These are phyloP conservation scores for Taphrina pruni DNA, from an alignment of 1,139 yeast species.

Conservation along the genomic window DNA sequence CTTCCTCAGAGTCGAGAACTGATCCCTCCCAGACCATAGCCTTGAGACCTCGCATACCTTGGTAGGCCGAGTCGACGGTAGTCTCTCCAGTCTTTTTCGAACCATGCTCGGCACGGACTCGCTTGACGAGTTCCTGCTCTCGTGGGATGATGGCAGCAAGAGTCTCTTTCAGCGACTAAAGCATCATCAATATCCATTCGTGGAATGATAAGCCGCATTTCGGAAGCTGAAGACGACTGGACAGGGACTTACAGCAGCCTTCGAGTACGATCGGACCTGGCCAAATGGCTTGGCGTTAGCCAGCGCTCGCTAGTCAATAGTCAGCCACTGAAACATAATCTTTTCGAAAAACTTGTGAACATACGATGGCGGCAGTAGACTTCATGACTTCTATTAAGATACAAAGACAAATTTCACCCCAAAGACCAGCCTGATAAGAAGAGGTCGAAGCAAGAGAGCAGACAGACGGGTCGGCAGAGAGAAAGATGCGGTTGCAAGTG, in stretches of 20 bases:
- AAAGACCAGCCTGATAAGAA: neutral
- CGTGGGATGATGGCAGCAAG: conserved; percentile 91
- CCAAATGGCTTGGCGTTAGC: conserved; percentile 29
- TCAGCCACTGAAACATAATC: neutral
- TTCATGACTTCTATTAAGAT: neutral
- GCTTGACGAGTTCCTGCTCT: conserved; percentile 89
- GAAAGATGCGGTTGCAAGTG: neutral
- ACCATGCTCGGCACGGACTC: conserved; percentile 86
- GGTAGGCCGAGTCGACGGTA: conserved; percentile 93
- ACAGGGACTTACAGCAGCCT: conserved; percentile 20
- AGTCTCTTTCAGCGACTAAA: conserved; percentile 76
- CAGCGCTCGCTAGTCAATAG: conserved; percentile 17
- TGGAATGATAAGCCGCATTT: neutral
- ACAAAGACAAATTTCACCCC: neutral
- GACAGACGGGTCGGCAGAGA: neutral
- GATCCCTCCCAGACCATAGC: conserved; percentile 99
- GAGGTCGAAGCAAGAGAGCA: neutral
- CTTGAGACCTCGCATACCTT: conserved; percentile 98
- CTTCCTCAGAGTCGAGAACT: conserved; percentile 96
- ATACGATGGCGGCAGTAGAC: conserved; percentile 27
- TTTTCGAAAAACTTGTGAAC: neutral
- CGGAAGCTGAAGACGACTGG: neutral
- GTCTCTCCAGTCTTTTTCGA: conserved; percentile 88
- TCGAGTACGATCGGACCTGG: conserved; percentile 31
- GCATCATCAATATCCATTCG: neutral